Base-by-base conservation (phyloP, 169 alveolate species). In the Miamiensis avidus region DNA sequence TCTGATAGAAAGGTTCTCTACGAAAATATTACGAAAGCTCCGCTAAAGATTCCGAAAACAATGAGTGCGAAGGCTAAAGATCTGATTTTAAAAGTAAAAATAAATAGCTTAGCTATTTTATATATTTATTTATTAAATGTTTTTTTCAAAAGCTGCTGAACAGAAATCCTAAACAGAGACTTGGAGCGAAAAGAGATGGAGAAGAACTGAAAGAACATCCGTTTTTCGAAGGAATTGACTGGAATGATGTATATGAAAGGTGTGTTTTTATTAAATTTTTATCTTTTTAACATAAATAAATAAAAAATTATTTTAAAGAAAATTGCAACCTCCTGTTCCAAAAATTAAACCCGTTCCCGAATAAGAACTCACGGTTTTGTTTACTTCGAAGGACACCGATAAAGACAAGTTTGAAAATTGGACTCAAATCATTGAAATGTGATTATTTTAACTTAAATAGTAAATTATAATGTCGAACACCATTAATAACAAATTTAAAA, bases 201-300 rank as follows among this genome's bases (percentile, higher is more conserved):
- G 90, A 90, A 65, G 97, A 95, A 88, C 90, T 95, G 25, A 95
- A 91, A 83, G 86, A 78, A 1, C 98, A 95, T 89, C 88, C 87
- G 31, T 95, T 84, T 82, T 95, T 95, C 77, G 76, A 82, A n/a
- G 94, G 89, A 72, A 87, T 95, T 4, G 82, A 95, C 82, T 95
- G 98, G 98, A 92, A 93, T 33, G 88, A 79, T 65, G 93, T 94
- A 15, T 83, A 81, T 73, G 85, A 85, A 75, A 64, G 84, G 84
- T 79, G 64, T 32, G 64, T 0, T 77, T 31, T 32, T 20, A 30
- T 76, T 0, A 20, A 76, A 28, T 28, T 29, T 1, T 79, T 28
- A 34, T 29, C 6, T 32, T 16, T 49, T 11, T 25, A 26, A 31
- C 25, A 77, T 25, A 11, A 34, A 27, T 78, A 33, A 25, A 16